Percentiles rank a stretch among this genome's conserved stretches.
These are phyloP conservation scores for Akanthomyces uredinophilus DNA, from an alignment of 2,329 filamentous ascomycete genomes.

Conservation along the genomic window DNA sequence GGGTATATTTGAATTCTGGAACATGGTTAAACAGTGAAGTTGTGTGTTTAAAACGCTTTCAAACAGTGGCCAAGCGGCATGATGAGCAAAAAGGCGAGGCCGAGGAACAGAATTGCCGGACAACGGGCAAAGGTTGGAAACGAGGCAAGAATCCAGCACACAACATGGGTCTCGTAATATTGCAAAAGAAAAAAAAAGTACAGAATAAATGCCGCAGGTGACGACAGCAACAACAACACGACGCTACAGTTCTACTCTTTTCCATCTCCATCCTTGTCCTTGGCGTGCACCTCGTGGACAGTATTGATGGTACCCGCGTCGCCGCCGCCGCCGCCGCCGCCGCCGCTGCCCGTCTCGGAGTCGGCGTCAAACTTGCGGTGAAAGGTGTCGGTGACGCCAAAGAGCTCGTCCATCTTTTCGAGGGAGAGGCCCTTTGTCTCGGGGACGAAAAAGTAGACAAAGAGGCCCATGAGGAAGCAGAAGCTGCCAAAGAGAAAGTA, in stretches of 20 bases:
- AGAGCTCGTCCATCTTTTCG: conserved; percentile 63
- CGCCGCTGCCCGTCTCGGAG: conserved; percentile 19
- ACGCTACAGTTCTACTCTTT: background rate
- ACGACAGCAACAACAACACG: background rate
- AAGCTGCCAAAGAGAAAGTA: conserved; percentile 67
- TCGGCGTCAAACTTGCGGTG: conserved; percentile 29
- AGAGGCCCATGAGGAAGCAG: conserved; percentile 59
- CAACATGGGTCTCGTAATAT: background rate
- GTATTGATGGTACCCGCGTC: background rate
- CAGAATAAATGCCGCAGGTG: background rate
- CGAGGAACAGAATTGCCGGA: background rate
- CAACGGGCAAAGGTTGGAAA: background rate
- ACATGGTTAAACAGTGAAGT: background rate
- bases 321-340: conserved; percentile 15
- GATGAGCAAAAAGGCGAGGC: too few relatives aligned
- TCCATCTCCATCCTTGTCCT: background rate
- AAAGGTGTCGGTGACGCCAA: conserved; percentile 48
- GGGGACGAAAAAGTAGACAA: conserved; percentile 62
- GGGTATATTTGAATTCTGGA: too few relatives aligned
- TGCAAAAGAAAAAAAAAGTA: background rate
- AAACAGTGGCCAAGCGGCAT: background rate
- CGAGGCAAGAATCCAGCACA: background rate
- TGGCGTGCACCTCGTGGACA: conserved; percentile 5
- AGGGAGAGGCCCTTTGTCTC: conserved; percentile 64
- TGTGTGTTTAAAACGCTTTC: background rate